phyloP scores from a whole-genome alignment of 179 eudicot species.

The Drosera spatulata region DNA sequence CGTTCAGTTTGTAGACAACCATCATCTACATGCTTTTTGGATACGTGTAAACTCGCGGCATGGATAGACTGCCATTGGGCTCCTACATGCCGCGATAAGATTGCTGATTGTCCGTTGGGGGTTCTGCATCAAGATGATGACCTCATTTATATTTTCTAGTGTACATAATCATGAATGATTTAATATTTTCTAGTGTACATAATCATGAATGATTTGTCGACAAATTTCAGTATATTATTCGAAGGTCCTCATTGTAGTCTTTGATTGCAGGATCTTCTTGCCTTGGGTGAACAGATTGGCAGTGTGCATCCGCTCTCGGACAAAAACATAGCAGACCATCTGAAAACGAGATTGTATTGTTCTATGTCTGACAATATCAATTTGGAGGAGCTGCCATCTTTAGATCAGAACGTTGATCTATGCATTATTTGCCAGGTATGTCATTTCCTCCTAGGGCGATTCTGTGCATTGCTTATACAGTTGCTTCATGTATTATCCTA shows the following conservation, averaged over 20 bases:
- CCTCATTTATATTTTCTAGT: too few species aligned
- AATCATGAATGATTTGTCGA: too few species aligned
- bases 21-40: too few species aligned
- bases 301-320: slow-evolving; percentile 60
- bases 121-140: too few species aligned
- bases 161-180: too few species aligned
- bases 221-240: too few species aligned
- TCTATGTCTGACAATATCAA: slow-evolving; percentile 25
- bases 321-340: slow-evolving; percentile 37
- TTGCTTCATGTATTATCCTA: background rate
- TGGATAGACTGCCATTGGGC: too few species aligned
- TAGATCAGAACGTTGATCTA: slow-evolving; percentile 45
- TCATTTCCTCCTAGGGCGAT: background rate
- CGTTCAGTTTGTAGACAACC: too few species aligned
- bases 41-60: too few species aligned
- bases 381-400: slow-evolving; percentile 33
- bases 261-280: slow-evolving; percentile 82
- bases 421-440: slow-evolving; percentile 87
- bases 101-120: too few species aligned
- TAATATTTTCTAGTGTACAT: too few species aligned
- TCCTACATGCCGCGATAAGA: too few species aligned
- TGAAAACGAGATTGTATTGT: slow-evolving; percentile 42
- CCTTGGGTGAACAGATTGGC: slow-evolving; percentile 86
- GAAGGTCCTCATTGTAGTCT: background rate
- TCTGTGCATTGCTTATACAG: background rate